Percentiles rank a stretch among this genome's conserved stretches.
phyloP scores from a whole-genome alignment of 306 rosid species.

The Cotoneaster glaucophyllus region DNA sequence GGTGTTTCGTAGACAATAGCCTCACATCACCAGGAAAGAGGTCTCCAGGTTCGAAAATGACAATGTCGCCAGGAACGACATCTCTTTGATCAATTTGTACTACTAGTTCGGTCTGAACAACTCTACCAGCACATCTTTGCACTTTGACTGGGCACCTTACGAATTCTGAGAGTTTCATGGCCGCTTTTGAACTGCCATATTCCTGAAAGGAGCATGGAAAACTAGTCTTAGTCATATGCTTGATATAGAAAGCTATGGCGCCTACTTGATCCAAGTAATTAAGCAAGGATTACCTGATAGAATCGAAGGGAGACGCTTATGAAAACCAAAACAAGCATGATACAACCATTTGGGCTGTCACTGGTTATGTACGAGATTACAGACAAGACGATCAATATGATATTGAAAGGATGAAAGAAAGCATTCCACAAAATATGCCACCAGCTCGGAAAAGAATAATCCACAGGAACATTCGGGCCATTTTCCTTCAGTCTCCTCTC shows the following conservation, averaged over 20 bases:
- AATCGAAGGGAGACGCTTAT: conserved; percentile 72
- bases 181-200: conserved; percentile 77
- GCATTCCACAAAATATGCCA: conserved; percentile 75
- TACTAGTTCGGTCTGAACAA: conserved; percentile 57
- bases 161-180: conserved; percentile 68
- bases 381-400: conserved; percentile 64
- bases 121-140: conserved; percentile 84
- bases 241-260: not conserved
- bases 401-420: conserved; percentile 72
- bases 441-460: conserved; percentile 57
- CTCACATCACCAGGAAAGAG: conserved; percentile 86
- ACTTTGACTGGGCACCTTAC: conserved; percentile 68
- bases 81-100: conserved; percentile 88
- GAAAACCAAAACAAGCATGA: conserved; percentile 70
- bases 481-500: conserved; percentile 60
- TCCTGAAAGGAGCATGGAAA: conserved; percentile 38
- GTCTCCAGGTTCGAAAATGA: conserved; percentile 83
- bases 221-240: not conserved
- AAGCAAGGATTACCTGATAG: conserved; percentile 48
- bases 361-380: conserved; percentile 48
- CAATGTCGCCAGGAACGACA: conserved; percentile 79
- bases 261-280: not conserved
- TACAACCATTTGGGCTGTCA: conserved; percentile 57
- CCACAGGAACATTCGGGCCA: conserved; percentile 72
- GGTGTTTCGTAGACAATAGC: conserved; percentile 66